Percentiles rank a stretch among this genome's conserved stretches.
phyloP scores from a whole-genome alignment of 805 yeast species.

The Priceomyces fermenticarens region DNA sequence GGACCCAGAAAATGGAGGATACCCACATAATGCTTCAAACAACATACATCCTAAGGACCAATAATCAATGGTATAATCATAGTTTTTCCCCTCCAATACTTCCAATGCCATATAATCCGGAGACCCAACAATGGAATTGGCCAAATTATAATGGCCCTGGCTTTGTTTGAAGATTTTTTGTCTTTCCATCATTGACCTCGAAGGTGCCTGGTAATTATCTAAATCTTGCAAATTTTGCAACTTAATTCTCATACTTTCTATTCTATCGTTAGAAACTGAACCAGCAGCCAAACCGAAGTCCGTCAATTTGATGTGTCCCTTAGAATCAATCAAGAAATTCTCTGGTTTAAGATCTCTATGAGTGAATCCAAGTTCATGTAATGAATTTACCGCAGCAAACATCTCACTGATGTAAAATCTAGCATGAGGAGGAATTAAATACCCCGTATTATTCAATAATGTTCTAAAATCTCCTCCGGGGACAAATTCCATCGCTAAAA shows the following conservation, averaged over 20 bases:
- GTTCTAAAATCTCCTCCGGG: constrained; percentile 99
- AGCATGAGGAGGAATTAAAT: constrained; percentile 90
- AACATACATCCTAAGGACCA: constrained; percentile 99
- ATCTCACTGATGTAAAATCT: constrained; percentile 93
- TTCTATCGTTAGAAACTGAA: constrained; percentile 85
- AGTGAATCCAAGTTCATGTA: constrained; percentile 92
- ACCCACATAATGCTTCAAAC: constrained; percentile 93
- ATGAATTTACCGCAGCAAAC: constrained; percentile 91
- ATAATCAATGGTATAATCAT: constrained; percentile 95
- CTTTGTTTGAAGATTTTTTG: constrained; percentile 83
- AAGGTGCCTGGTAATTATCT: constrained; percentile 54
- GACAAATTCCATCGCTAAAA: constrained; percentile 98
- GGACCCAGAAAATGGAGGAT: constrained; percentile 95
- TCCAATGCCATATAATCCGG: constrained; percentile 99
- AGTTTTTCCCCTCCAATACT: constrained; percentile 88
- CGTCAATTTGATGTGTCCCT: constrained; percentile 89
- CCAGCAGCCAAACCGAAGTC: constrained; percentile 99
- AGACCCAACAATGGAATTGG: constrained; percentile 94
- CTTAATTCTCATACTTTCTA: constrained; percentile 83
- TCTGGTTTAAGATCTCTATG: constrained; percentile 97
- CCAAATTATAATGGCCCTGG: constrained; percentile 76
- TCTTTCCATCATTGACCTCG: constrained; percentile 80
- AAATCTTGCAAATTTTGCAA: constrained; percentile 70
- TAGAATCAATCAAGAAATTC: constrained; percentile 82
- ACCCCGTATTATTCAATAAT: constrained; percentile 86